Evolutionary conservation across 176 grass and related monocot species (phyloP).

Genomic region (Oryza officinalis): DNA sequence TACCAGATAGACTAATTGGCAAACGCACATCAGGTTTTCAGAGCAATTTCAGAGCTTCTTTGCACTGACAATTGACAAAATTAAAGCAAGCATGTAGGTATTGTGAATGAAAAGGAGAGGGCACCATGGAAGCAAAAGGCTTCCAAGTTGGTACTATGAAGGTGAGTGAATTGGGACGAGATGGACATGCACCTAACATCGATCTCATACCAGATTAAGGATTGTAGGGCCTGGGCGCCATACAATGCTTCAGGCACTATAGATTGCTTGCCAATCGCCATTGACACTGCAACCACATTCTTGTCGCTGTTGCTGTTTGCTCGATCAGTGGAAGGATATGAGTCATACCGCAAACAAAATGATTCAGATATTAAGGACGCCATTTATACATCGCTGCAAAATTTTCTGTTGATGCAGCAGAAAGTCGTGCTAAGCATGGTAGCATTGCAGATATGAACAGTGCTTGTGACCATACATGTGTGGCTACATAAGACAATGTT

Average conservation of each 20-base stretch:
- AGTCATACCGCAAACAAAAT: background rate
- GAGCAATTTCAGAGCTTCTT: background rate
- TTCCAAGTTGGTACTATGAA: background rate
- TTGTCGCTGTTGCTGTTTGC: constrained; percentile 1
- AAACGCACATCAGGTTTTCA: background rate
- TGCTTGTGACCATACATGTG: background rate
- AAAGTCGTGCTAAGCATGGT: background rate
- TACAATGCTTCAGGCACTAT: background rate
- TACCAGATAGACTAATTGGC: background rate
- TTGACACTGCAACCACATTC: constrained; percentile 1
- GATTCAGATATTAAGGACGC: background rate
- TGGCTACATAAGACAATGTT: background rate
- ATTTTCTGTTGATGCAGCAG: background rate
- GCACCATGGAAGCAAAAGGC: background rate
- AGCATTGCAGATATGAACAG: background rate
- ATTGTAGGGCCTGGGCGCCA: background rate
- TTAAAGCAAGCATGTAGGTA: background rate
- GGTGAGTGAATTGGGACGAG: background rate
- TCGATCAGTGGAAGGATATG: background rate
- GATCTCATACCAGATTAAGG: background rate
- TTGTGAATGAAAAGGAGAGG: constrained; percentile 19
- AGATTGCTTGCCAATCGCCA: constrained; percentile 3
- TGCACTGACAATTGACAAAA: background rate
- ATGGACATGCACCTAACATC: constrained; percentile 15
- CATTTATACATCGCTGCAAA: background rate